Evolutionary conservation across 495 filamentous ascomycete species (phyloP), one percentile per base, ranked within the genome.

Genomic region (Neurospora sp.): DNA sequence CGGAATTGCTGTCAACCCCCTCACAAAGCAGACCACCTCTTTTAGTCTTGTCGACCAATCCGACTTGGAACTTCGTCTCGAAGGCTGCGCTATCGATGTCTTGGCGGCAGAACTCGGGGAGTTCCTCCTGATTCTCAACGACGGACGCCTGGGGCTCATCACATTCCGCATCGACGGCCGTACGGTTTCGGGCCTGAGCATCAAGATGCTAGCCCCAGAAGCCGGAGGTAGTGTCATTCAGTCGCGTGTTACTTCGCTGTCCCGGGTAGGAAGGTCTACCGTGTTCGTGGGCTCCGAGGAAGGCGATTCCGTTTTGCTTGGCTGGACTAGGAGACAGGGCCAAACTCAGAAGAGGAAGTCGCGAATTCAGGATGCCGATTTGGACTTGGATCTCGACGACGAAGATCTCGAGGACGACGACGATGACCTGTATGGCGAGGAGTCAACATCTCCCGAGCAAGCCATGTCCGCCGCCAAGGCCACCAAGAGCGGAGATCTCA

Each of bases 1-100:
- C 77, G 96, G 93, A 10, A 92, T 98, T 45, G 95, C 90, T n/a
- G 93, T 98, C 75, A 99, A 99, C 77, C 89, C 90, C 37, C 96
- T 97, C 81, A 89, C 93, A 10, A 92, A 89, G 76, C 85, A 90
- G 71, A 85, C 87, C 68, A 98, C 95, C 10, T 86, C 90, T 3
- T 97, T 97, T 76, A 81, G 82, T 61, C 89, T 99, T 80, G 85
- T 86, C 9, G 96, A 98, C 80, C 96, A 98, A 79, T 92, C 92
- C 1, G 89, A 94, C 71, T 83, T 98, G 71, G 85, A 86, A 14
- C 85, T 98, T 73, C 92, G 89, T 47, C 84, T 99, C 1, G 96
- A 99, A 81, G 89, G 88, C n/a, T 94, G 93, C 77, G 82, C 86
- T 35, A 86, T 97, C 70, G 93, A 94, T 72, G 87, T 90, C 69